Percentiles rank a stretch among this genome's conserved stretches.
Conservation (phyloP, 768 basidiomycete species). For the Kwoniella heveanensis region DNA sequence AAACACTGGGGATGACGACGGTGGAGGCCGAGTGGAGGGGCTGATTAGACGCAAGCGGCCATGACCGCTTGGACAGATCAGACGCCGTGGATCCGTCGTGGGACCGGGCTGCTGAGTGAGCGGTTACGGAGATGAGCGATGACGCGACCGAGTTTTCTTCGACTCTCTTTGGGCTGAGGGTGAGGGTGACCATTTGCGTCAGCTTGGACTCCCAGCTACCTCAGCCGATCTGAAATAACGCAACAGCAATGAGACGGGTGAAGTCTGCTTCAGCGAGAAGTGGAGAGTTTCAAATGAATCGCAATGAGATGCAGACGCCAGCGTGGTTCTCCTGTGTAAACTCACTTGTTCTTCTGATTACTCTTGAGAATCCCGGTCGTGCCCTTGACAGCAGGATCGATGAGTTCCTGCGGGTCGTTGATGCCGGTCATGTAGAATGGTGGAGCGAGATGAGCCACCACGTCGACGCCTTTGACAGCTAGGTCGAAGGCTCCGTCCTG, state of each 20-base stretch:
- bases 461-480: conserved; percentile 74
- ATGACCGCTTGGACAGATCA: background rate
- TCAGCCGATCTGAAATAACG: too few relatives aligned
- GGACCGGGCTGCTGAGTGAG: background rate
- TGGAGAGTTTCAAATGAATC: too few relatives aligned
- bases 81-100: background rate
- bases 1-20: background rate
- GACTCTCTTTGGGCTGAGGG: too few relatives aligned
- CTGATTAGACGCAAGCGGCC: background rate
- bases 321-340: too few relatives aligned
- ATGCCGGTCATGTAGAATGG: conserved; percentile 43
- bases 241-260: too few relatives aligned
- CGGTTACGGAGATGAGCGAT: too few relatives aligned
- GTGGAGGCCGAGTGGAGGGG: background rate
- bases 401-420: conserved; percentile 59
- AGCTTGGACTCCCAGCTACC: too few relatives aligned
- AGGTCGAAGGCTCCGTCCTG: conserved; percentile 71
- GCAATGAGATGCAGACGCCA: too few relatives aligned
- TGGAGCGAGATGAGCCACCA: conserved; percentile 58
- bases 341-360: conserved; percentile 63
- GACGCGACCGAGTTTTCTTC: too few relatives aligned
- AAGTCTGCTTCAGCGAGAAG: too few relatives aligned
- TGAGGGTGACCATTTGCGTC: too few relatives aligned
- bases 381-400: conserved; percentile 72
- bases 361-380: conserved; percentile 68